Evolutionary conservation across 176 grass and related monocot genomes (phyloP).

Genomic region (Eragrostis curvula): DNA sequence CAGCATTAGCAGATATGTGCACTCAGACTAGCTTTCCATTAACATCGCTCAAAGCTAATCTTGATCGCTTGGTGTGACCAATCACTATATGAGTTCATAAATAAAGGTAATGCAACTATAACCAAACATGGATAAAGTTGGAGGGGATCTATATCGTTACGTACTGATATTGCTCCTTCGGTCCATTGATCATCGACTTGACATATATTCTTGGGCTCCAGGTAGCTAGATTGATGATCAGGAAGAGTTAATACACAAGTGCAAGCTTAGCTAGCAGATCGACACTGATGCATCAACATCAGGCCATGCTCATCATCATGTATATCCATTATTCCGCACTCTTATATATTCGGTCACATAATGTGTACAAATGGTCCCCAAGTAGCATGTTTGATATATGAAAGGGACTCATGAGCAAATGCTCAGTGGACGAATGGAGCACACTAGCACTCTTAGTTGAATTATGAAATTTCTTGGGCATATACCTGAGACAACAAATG

Average conservation of each 20-base stretch:
- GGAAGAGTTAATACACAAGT: slow-evolving; percentile 39
- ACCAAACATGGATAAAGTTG: slow-evolving; percentile 29
- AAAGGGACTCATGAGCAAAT: slow-evolving; percentile 46
- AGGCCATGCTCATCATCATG: slow-evolving; percentile 38
- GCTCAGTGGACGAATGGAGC: slow-evolving; percentile 44
- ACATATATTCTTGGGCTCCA: slow-evolving; percentile 39
- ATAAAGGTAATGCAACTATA: slow-evolving; percentile 35
- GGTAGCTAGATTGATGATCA: slow-evolving; percentile 32
- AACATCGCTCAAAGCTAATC: slow-evolving; percentile 27
- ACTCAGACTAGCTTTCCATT: slow-evolving; percentile 36
- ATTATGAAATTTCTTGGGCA: slow-evolving; percentile 37
- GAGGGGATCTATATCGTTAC: slow-evolving; percentile 34
- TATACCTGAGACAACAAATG: slow-evolving; percentile 55
- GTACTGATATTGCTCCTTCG: not conserved
- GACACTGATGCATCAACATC: slow-evolving; percentile 49
- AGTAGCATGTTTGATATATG: slow-evolving; percentile 41
- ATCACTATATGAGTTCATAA: slow-evolving; percentile 18
- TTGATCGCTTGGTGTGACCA: slow-evolving; percentile 31
- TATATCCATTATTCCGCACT: slow-evolving; percentile 42
- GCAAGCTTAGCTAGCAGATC: slow-evolving; percentile 62
- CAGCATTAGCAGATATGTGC: not conserved
- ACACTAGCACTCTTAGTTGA: slow-evolving; percentile 30
- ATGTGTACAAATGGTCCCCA: slow-evolving; percentile 36
- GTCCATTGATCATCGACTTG: slow-evolving; percentile 40
- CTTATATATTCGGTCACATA: slow-evolving; percentile 29